Conservation (phyloP, 2,329 filamentous ascomycete genomes). For the Fonsecaea erecta region DNA sequence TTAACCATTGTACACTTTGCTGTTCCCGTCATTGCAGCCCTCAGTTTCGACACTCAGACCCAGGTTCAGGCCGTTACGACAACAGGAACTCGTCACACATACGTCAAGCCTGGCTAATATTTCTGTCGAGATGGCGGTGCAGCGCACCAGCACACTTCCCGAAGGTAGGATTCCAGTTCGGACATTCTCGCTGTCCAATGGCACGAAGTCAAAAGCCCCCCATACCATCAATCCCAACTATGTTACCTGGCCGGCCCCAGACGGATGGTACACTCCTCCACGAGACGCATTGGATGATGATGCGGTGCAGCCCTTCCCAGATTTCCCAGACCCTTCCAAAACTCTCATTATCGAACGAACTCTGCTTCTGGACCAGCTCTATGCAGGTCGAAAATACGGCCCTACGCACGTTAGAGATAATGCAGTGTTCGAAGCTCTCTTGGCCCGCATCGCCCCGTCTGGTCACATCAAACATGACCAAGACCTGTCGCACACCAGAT, state of each 20-base stretch:
- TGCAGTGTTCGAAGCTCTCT: neutral
- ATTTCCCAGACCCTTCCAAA: neutral
- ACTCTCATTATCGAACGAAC: constrained; percentile 5
- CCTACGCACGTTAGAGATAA: too few relatives aligned
- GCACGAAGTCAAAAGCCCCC: neutral
- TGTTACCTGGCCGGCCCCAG: neutral
- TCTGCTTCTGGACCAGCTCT: neutral
- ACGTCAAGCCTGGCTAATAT: neutral
- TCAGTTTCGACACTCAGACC: neutral
- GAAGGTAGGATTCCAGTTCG: neutral
- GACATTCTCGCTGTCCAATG: neutral
- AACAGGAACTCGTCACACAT: neutral
- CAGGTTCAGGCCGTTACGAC: neutral
- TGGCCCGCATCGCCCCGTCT: constrained; percentile 1
- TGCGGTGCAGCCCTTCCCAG: neutral
- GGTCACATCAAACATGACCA: constrained; percentile 10
- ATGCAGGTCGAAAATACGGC: too few relatives aligned
- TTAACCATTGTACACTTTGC: neutral
- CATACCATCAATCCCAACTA: neutral
- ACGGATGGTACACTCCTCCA: neutral
- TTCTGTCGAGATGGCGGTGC: neutral
- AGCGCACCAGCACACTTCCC: neutral
- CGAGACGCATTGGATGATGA: neutral
- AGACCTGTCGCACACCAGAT: neutral
- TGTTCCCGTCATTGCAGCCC: neutral